Evolutionary conservation across 441 rosid genomes (phyloP).

Genomic region (Euphorbia corollata): DNA sequence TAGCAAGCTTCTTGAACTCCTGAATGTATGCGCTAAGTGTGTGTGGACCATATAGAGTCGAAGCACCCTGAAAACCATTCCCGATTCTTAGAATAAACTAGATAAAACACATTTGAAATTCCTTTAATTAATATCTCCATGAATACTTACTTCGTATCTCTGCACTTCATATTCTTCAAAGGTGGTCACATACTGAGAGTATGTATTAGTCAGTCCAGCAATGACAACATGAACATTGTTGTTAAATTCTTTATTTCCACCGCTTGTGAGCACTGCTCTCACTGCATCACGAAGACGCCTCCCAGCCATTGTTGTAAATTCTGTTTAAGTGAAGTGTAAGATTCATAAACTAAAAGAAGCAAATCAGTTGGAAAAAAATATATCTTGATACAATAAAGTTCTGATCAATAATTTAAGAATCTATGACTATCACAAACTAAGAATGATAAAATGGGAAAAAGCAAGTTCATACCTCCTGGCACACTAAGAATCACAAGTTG

Average conservation of each 20-base stretch:
- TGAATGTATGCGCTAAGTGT: constrained; percentile 83
- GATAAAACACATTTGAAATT: no score
- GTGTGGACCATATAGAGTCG: constrained; percentile 84
- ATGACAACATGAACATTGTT: constrained; percentile 59
- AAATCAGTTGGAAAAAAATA: background rate
- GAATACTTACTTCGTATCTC: constrained; percentile 71
- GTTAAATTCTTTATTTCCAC: constrained; percentile 30
- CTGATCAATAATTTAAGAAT: no score
- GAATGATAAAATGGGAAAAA: no score
- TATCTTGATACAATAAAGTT: background rate
- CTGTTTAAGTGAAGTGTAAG: constrained; percentile 34
- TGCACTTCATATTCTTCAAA: constrained; percentile 83
- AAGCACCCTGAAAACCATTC: constrained; percentile 58
- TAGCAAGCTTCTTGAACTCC: constrained; percentile 75
- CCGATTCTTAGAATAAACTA: no score
- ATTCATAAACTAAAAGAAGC: constrained; percentile 2
- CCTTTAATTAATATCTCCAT: background rate
- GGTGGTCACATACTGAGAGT: constrained; percentile 90
- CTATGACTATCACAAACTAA: no score
- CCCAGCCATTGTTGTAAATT: constrained; percentile 97
- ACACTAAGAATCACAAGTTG: constrained; percentile 81
- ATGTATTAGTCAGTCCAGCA: constrained; percentile 84
- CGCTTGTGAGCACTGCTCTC: constrained; percentile 49
- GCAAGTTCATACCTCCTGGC: constrained; percentile 68
- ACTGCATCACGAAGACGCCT: constrained; percentile 96